Evolutionary conservation across 352 stramenopile species (phyloP).

Genomic region (Pelagophyceae sp.): DNA sequence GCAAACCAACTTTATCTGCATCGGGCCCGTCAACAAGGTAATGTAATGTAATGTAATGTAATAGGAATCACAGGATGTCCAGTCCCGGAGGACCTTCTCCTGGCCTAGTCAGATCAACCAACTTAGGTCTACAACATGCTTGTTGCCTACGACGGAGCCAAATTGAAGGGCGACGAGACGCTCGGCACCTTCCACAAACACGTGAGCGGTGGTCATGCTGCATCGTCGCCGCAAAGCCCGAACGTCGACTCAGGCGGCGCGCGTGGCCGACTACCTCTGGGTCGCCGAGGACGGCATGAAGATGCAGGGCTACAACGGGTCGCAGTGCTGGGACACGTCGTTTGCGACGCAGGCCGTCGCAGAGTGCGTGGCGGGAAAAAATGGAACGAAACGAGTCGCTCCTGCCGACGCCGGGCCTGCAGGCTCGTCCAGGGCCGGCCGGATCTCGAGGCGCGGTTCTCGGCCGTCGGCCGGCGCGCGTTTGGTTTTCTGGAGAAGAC

Average conservation of each 20-base stretch:
- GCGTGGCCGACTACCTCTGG: conserved; percentile 79
- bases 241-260: conserved; percentile 48
- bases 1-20: conserved; percentile 79
- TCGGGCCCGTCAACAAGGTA: conserved; percentile 83
- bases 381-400: conserved; percentile 19
- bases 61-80: too few species aligned
- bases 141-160: conserved; percentile 19
- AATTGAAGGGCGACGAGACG: conserved; percentile 19
- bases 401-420: background rate
- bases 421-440: too few species aligned
- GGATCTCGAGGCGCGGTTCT: conserved; percentile 9
- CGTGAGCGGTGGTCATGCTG: conserved; percentile 40
- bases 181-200: too few species aligned
- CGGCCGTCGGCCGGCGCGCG: conserved; percentile 25
- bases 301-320: conserved; percentile 83
- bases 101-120: too few species aligned
- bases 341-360: conserved; percentile 69
- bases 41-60: too few species aligned
- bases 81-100: too few species aligned
- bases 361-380: conserved; percentile 42
- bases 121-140: conserved; percentile 77
- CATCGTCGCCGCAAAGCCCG: background rate
- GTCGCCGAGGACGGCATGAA: conserved; percentile 82
- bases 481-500: conserved; percentile 63
- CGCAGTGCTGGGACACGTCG: conserved; percentile 75